Base-by-base conservation (phyloP, 2,329 filamentous ascomycete genomes). In the Piedraia hortae region DNA sequence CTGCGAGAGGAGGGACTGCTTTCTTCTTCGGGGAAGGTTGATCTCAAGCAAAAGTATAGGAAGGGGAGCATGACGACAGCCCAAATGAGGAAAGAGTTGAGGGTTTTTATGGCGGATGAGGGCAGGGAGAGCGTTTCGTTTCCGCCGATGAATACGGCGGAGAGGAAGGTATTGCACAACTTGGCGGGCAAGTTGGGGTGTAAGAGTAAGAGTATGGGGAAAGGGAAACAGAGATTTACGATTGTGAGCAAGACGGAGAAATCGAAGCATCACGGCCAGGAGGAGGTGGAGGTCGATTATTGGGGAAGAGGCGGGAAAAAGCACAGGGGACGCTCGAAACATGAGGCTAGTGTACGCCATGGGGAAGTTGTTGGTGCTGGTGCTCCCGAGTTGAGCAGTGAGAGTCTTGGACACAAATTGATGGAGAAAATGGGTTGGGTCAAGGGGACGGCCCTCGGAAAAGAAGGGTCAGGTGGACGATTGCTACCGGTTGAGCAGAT, bases 371-470 rank as follows among this genome's bases (percentile, higher is more conserved):
- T 93, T 2, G 85, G 82, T 21, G 75, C 62, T 2, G 62, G 65
- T 21, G 80, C 82, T 2, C 73, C 78, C 6, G 80, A 90, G 42
- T 56, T 97, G 14, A 73, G 74, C 1, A 52, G 54, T 4, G 72
- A 71, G 23, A 93, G 90, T 41, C 75, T 64, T 32, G 85, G 85
- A 6, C 62, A 77, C 22, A 63, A 65, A 3, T 73, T 97, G 64
- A 48, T 97, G 31, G 77, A 89, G 48, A 93, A 85, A 48, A 93
- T 93, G 85, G 85, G 85, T 3, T 97, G 85, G 80, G 72, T 62
- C 28, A 69, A 58, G 23, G 85, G 85, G 4, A 89, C 69, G 38
- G 73, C 72, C 2, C 56, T 97, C 1, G 85, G 85, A 23, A 63
- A 73, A 6, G 41, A 53, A 1, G 66, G 88, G 30, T n/a, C n/a